Base-by-base conservation (phyloP, 2,329 filamentous ascomycete species). In the Pezicula rhizophila region DNA sequence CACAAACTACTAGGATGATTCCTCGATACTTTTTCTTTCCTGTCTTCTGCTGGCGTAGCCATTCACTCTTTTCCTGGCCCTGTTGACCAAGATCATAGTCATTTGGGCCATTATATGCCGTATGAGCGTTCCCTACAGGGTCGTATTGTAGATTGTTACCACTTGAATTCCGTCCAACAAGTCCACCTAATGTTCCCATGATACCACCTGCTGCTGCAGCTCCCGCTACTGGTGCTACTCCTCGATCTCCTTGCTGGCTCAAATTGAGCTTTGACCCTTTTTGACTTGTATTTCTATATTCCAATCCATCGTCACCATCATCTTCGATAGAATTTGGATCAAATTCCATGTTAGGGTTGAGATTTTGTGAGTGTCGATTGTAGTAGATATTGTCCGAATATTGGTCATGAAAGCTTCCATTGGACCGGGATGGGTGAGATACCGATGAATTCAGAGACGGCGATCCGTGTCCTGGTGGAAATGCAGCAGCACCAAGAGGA, bases 301-400 rank as follows among this genome's bases (percentile, higher is more conserved):
- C 75, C 45, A 93, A 76, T 1, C 86, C 89, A 64, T 95, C 91
- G 60, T 96, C 91, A 25, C 88, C 89, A 62, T 96, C 91, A 64
- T 96, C 91, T 18, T 79, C 79, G 55, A 96, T 91, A 12, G 84
- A 82, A 60, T 87, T 81, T 2, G 90, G 89, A 63, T 96, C 62
- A 39, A 64, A 61, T 12, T 60, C 57, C 31, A 65, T 25, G 18
- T 42, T 57, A 2, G 62, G 58, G 43, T 64, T 61, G 18, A 65
- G 17, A 40, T 59, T 61, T 33, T 58, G 51, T 10, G 62, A 63
- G 26, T 62, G 60, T 46, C 62, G 57, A 41, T 59, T 49, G 37
- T 59, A 57, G 42, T 54, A 54, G 20, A 52, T 55, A 38, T 51
- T 52, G 45, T 65, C 63, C 8, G 52, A 47, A 42, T 62, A 64